Percentiles rank a stretch among this genome's conserved stretches.
Conservation (phyloP, 2,329 filamentous ascomycete species). For the Colletotrichum orbiculare region DNA sequence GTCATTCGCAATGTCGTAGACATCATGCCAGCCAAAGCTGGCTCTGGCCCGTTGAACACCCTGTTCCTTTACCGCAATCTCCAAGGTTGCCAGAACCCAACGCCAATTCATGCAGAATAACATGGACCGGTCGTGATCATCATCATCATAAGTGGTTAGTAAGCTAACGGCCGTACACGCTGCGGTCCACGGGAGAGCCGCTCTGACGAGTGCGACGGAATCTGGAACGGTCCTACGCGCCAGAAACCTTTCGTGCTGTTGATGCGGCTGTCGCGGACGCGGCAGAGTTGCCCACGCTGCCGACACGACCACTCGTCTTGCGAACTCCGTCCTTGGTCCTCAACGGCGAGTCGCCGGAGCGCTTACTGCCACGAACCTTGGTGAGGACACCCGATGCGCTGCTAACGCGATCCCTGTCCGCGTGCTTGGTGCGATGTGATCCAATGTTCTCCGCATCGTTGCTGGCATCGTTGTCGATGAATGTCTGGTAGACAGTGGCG, state of each 20-base stretch:
- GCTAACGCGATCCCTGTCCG: conserved; percentile 61
- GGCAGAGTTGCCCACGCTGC: conserved; percentile 61
- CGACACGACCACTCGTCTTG: conserved; percentile 74
- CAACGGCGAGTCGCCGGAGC: conserved; percentile 61
- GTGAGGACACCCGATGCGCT: conserved; percentile 67
- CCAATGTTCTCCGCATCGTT: conserved; percentile 80
- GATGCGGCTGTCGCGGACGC: conserved; percentile 55
- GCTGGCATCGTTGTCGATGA: conserved; percentile 73
- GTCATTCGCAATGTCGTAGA: conserved; percentile 34
- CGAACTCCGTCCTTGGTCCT: conserved; percentile 68
- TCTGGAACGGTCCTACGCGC: conserved; percentile 47
- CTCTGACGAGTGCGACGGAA: conserved; percentile 31
- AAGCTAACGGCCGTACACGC: conserved; percentile 37
- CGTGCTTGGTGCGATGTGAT: conserved; percentile 66
- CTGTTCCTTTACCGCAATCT: conserved; percentile 31
- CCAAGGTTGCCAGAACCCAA: conserved; percentile 43
- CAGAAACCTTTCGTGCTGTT: conserved; percentile 66
- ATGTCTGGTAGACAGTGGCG: conserved; percentile 71
- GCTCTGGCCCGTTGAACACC: conserved; percentile 33
- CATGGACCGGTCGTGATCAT: conserved; percentile 57
- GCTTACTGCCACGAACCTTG: conserved; percentile 74
- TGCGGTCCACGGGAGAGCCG: conserved; percentile 20
- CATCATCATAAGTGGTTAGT: conserved; percentile 52
- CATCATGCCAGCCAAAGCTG: conserved; percentile 29
- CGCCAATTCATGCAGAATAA: conserved; percentile 57